These are phyloP conservation scores for Coemansia asiatica DNA, from an alignment of 192 early-diverging fungal genomes.

Conservation along the genomic window DNA sequence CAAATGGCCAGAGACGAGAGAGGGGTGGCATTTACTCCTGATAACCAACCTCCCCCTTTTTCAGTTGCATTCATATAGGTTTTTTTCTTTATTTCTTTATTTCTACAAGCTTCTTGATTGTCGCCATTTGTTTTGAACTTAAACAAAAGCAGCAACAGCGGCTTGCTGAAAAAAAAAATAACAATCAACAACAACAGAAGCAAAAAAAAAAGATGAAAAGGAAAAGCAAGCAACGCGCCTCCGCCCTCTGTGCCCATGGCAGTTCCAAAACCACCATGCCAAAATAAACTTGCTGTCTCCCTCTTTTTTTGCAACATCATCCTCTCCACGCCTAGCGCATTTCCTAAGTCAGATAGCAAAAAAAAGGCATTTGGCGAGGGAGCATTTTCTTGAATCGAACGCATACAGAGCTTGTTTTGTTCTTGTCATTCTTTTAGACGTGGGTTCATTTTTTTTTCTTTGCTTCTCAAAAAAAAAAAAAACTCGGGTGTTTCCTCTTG, in stretches of 20 bases:
- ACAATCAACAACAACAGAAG: neutral
- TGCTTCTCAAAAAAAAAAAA: neutral
- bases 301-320: neutral
- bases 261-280: neutral
- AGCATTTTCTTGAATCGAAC: neutral
- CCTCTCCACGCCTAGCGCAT: neutral
- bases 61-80: neutral
- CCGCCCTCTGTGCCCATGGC: neutral
- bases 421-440: neutral
- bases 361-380: neutral
- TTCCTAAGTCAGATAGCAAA: neutral
- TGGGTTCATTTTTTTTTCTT: slow-evolving; percentile 9
- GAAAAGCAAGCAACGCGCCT: neutral
- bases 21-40: neutral
- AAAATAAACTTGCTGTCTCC: neutral
- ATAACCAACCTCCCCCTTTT: neutral
- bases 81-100: too few species aligned
- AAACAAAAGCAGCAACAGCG: neutral
- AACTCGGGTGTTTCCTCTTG: too few species aligned
- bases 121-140: neutral
- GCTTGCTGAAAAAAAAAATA: slow-evolving; percentile 1
- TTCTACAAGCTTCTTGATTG: neutral
- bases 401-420: slow-evolving; percentile 1
- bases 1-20: neutral
- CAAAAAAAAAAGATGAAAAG: slow-evolving; percentile 2